phyloP scores from a whole-genome alignment of 768 basidiomycete species.

The Lactifluus volemus region DNA sequence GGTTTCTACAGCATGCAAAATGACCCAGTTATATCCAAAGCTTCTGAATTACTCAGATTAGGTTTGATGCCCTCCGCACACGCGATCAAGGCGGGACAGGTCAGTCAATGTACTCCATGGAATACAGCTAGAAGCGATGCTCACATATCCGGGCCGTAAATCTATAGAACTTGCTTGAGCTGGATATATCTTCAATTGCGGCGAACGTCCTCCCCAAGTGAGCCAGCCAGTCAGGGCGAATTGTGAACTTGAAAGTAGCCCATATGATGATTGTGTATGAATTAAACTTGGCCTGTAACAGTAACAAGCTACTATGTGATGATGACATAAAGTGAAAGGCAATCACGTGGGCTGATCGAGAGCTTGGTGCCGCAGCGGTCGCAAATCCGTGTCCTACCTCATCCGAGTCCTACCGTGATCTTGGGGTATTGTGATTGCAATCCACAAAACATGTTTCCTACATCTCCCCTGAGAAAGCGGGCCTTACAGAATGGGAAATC shows the following conservation, averaged over 20 bases:
- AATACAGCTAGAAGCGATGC: background rate
- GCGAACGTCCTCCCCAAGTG: constrained; percentile 15
- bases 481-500: constrained; percentile 9
- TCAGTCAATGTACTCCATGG: constrained; percentile 24
- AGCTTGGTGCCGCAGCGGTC: too few species aligned
- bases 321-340: background rate
- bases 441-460: constrained; percentile 3
- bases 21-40: constrained; percentile 72
- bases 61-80: constrained; percentile 72
- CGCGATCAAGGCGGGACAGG: constrained; percentile 70
- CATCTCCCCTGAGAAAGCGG: constrained; percentile 9
- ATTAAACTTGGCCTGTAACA: background rate
- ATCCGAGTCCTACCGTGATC: too few species aligned
- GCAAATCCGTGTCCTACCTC: too few species aligned
- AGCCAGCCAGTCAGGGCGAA: background rate
- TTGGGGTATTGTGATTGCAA: background rate
- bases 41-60: constrained; percentile 68
- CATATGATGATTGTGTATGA: background rate
- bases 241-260: background rate
- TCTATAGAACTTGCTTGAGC: constrained; percentile 24
- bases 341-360: too few species aligned
- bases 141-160: background rate
- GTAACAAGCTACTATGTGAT: background rate
- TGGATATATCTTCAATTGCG: constrained; percentile 26
- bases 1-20: constrained; percentile 54